A percentile compares a stretch with the other conserved stretches of the same genome.
Conservation (phyloP, 2,329 filamentous ascomycete species). For the Fusarium marasasianum region DNA sequence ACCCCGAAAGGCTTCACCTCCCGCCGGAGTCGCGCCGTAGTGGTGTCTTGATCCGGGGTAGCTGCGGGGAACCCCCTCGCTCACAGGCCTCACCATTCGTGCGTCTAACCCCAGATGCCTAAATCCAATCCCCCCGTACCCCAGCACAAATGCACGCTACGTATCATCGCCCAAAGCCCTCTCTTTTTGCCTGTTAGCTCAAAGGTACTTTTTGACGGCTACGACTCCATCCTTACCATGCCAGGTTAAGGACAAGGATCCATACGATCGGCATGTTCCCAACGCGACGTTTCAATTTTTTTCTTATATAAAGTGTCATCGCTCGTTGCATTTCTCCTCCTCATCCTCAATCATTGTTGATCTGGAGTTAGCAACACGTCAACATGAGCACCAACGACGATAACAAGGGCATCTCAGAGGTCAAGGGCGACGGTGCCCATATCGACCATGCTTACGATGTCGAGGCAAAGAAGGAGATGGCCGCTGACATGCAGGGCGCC, state of each 20-base stretch:
- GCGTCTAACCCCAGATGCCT: conserved; percentile 40
- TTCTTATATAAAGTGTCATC: conserved; percentile 22
- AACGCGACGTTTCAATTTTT: background rate
- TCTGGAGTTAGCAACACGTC: background rate
- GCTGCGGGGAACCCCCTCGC: background rate
- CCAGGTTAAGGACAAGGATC: background rate
- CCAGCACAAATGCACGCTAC: background rate
- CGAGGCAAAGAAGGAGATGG: conserved; percentile 29
- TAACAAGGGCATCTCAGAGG: conserved; percentile 22
- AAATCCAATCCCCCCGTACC: conserved; percentile 18
- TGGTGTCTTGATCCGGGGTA: conserved; percentile 30
- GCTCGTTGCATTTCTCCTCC: background rate
- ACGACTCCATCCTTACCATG: background rate
- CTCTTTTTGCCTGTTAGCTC: background rate
- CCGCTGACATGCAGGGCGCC: conserved; percentile 34
- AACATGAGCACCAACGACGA: conserved; percentile 30
- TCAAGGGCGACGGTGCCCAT: conserved; percentile 14
- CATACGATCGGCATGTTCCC: background rate
- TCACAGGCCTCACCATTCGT: conserved; percentile 24
- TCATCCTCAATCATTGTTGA: conserved; percentile 18
- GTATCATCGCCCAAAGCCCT: background rate
- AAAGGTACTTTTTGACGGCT: background rate
- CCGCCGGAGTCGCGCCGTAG: conserved; percentile 35
- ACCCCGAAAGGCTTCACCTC: conserved; percentile 9
- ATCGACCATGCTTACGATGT: conserved; percentile 33